A percentile compares a stretch with the other conserved stretches of the same genome.
Evolutionary conservation across 768 basidiomycete species (phyloP).

Genomic region (Fistulinella prunicolor): DNA sequence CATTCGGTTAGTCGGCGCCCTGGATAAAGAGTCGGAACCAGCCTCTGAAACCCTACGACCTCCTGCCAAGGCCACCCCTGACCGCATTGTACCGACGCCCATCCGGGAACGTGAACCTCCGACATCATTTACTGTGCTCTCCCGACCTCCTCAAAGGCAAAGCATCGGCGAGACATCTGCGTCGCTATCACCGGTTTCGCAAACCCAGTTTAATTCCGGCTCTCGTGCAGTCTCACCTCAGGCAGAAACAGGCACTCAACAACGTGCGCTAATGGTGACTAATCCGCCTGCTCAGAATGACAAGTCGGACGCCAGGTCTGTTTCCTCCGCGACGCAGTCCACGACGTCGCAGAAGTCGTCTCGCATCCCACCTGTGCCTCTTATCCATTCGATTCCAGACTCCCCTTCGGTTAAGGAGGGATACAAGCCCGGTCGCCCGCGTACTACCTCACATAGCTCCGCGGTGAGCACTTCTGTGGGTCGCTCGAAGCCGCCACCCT

Average conservation of each 20-base stretch:
- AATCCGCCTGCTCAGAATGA: slow-evolving; percentile 17
- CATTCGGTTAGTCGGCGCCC: slow-evolving; percentile 29
- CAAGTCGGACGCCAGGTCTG: slow-evolving; percentile 27
- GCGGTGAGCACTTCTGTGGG: slow-evolving; percentile 7
- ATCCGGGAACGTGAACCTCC: slow-evolving; percentile 55
- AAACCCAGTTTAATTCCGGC: not conserved
- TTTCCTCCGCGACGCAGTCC: slow-evolving; percentile 22
- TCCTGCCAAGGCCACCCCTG: slow-evolving; percentile 2
- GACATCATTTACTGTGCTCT: slow-evolving; percentile 61
- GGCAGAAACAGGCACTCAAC: slow-evolving; percentile 13
- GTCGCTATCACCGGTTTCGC: slow-evolving; percentile 10
- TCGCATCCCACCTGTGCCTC: slow-evolving; percentile 29
- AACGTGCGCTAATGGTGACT: slow-evolving; percentile 6
- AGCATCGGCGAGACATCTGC: slow-evolving; percentile 18
- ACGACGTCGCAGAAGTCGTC: slow-evolving; percentile 23
- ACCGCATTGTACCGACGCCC: slow-evolving; percentile 47
- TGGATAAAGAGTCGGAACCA: slow-evolving; percentile 24
- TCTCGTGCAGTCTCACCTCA: slow-evolving; percentile 8
- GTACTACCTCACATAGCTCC: slow-evolving; percentile 8
- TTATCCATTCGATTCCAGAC: slow-evolving; percentile 31
- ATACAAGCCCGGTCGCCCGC: slow-evolving; percentile 12
- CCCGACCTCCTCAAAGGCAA: slow-evolving; percentile 46
- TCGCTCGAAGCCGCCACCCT: slow-evolving; percentile 13
- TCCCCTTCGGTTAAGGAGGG: slow-evolving; percentile 31
- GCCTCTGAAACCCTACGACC: slow-evolving; percentile 2